These are phyloP conservation scores for Kwoniella heveanensis DNA, from an alignment of 768 basidiomycete species.

Conservation along the genomic window DNA sequence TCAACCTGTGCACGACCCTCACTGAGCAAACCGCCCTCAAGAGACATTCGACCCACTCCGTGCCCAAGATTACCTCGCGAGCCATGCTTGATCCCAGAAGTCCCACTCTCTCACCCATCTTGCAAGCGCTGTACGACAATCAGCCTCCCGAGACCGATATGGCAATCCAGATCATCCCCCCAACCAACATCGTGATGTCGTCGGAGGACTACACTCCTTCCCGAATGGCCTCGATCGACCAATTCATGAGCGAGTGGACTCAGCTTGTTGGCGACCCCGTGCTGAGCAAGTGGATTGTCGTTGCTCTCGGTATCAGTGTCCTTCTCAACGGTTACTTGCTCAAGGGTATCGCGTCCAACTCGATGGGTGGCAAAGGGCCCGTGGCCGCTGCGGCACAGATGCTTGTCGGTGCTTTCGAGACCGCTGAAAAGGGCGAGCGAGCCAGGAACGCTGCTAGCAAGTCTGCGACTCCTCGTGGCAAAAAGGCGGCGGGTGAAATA, in stretches of 20 bases:
- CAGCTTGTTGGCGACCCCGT: slow-evolving; percentile 90
- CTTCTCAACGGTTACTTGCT: slow-evolving; percentile 90
- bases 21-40: slow-evolving; percentile 67
- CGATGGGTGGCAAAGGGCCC: slow-evolving; percentile 56
- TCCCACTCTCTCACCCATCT: slow-evolving; percentile 64
- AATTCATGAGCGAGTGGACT: slow-evolving; percentile 89
- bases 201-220: slow-evolving; percentile 35
- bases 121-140: slow-evolving; percentile 63
- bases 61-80: slow-evolving; percentile 31
- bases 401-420: slow-evolving; percentile 54
- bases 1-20: slow-evolving; percentile 90
- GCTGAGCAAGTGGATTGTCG: slow-evolving; percentile 90
- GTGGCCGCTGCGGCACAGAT: slow-evolving; percentile 58
- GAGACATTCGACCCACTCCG: slow-evolving; percentile 58
- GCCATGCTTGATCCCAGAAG: slow-evolving; percentile 67
- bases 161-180: slow-evolving; percentile 46
- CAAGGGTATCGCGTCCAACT: slow-evolving; percentile 62
- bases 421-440: slow-evolving; percentile 29
- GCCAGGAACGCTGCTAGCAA: slow-evolving; percentile 34
- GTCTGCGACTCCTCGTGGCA: slow-evolving; percentile 29
- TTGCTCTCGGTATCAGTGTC: slow-evolving; percentile 79
- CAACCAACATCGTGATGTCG: slow-evolving; percentile 45
- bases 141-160: slow-evolving; percentile 48
- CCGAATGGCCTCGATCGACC: slow-evolving; percentile 66
- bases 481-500: slow-evolving; percentile 7